Conservation (phyloP, 106 monocot genomes). For the Dactylorhiza incarnata region DNA sequence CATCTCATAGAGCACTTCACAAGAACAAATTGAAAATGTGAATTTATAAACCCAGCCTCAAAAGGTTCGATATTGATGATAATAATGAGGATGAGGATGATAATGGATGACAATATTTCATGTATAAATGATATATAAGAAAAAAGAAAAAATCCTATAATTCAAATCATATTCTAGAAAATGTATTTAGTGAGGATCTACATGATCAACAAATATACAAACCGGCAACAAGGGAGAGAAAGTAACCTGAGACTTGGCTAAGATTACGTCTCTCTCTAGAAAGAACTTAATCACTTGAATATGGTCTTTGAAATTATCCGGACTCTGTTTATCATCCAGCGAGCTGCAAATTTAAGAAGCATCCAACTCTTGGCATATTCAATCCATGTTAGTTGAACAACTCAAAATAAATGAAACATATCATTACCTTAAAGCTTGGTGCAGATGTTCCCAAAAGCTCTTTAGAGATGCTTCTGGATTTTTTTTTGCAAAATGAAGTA, state of each 20-base stretch:
- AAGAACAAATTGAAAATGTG: no score
- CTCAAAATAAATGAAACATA: neutral
- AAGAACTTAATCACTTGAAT: constrained; percentile 34
- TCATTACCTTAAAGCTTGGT: constrained; percentile 27
- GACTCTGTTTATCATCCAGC: constrained; percentile 37
- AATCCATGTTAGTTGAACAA: neutral
- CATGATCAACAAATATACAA: neutral
- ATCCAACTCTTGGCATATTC: neutral
- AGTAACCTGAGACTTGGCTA: constrained; percentile 44
- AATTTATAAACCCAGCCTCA: no score
- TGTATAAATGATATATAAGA: neutral
- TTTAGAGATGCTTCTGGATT: constrained; percentile 43
- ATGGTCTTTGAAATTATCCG: constrained; percentile 32
- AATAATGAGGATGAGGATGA: no score
- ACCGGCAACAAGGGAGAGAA: neutral
- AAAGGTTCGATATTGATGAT: no score
- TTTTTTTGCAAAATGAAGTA: constrained; percentile 47
- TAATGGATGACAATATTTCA: no score
- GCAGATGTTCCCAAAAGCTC: constrained; percentile 46
- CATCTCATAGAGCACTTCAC: no score
- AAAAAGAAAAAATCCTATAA: neutral
- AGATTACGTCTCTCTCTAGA: constrained; percentile 24
- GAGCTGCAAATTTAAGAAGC: constrained; percentile 21
- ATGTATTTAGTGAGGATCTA: neutral
- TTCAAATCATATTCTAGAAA: neutral